phyloP scores from a whole-genome alignment of 2,329 filamentous ascomycete genomes.

The Aspergillus aculeatus region DNA sequence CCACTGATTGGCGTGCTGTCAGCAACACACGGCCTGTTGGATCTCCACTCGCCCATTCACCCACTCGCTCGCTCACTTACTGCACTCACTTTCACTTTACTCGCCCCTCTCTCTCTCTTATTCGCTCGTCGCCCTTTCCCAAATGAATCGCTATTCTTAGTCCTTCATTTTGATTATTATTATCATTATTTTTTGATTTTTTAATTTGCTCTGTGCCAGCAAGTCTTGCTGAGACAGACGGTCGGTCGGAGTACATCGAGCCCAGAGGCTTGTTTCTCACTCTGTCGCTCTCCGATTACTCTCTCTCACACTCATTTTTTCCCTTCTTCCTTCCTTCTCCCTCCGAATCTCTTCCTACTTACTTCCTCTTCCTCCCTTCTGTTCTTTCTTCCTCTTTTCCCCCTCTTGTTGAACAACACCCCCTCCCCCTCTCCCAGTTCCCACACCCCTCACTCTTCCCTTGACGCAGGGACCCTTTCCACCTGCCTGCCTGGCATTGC shows the following conservation, averaged over 20 bases:
- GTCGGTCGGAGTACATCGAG: background rate
- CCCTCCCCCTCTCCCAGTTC: constrained; percentile 14
- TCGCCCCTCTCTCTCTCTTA: too few species aligned
- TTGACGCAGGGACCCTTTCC: constrained; percentile 16
- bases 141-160: constrained; percentile 18
- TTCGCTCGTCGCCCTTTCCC: constrained; percentile 11
- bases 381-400: constrained; percentile 4
- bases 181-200: constrained; percentile 4
- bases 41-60: background rate
- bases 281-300: constrained; percentile 12
- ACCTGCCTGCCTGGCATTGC: constrained; percentile 13
- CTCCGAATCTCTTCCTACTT: constrained; percentile 2
- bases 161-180: constrained; percentile 8
- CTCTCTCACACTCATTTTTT: constrained; percentile 12
- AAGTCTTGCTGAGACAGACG: background rate
- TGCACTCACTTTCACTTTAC: constrained; percentile 9
- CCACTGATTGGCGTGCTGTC: constrained; percentile 17
- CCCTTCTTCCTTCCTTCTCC: constrained; percentile 13
- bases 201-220: background rate
- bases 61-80: constrained; percentile 11
- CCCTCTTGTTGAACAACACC: background rate
- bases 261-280: constrained; percentile 9
- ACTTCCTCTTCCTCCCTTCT: constrained; percentile 16
- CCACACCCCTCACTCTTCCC: constrained; percentile 10
- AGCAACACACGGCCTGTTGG: constrained; percentile 20